Conservation (phyloP, 805 yeast genomes). For the Wickerhamiella kurtzmanii region DNA sequence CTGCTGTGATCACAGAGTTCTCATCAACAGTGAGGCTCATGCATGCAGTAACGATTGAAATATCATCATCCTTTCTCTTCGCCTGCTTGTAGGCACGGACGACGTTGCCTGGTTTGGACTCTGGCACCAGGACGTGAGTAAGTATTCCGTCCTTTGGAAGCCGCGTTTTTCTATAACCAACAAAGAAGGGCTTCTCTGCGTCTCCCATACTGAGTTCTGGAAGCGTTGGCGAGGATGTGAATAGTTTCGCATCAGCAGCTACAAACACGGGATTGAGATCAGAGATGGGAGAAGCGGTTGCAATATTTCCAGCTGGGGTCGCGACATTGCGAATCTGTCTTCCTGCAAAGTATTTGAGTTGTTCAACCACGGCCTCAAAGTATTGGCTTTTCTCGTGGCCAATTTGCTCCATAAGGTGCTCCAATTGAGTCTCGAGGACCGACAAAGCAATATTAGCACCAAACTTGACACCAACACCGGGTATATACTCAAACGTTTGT, state of each 20-base stretch:
- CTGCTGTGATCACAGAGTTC: slow-evolving; percentile 14
- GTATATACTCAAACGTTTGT: slow-evolving; percentile 25
- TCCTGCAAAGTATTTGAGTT: slow-evolving; percentile 36
- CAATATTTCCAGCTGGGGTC: slow-evolving; percentile 37
- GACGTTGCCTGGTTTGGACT: slow-evolving; percentile 27
- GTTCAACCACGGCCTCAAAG: slow-evolving; percentile 28
- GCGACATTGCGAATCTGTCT: slow-evolving; percentile 38
- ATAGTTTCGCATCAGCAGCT: slow-evolving; percentile 30
- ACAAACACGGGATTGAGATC: slow-evolving; percentile 36
- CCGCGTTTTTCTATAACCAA: slow-evolving; percentile 32
- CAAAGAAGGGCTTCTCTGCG: slow-evolving; percentile 26
- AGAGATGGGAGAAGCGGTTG: slow-evolving; percentile 38
- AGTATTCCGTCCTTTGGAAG: slow-evolving; percentile 29
- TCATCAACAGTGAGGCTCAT: slow-evolving; percentile 21
- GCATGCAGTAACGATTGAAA: slow-evolving; percentile 36
- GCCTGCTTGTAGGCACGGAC: slow-evolving; percentile 34
- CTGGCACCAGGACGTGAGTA: slow-evolving; percentile 31
- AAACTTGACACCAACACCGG: slow-evolving; percentile 30
- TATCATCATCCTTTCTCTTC: slow-evolving; percentile 38
- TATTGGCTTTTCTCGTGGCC: slow-evolving; percentile 25
- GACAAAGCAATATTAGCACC: slow-evolving; percentile 34
- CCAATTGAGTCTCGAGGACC: slow-evolving; percentile 29
- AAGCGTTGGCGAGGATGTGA: slow-evolving; percentile 25
- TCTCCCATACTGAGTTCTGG: slow-evolving; percentile 29
- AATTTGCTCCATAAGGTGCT: slow-evolving; percentile 19